phyloP scores from a whole-genome alignment of 1,284 basidiomycete genomes.

The Ganoderma meredithae region DNA sequence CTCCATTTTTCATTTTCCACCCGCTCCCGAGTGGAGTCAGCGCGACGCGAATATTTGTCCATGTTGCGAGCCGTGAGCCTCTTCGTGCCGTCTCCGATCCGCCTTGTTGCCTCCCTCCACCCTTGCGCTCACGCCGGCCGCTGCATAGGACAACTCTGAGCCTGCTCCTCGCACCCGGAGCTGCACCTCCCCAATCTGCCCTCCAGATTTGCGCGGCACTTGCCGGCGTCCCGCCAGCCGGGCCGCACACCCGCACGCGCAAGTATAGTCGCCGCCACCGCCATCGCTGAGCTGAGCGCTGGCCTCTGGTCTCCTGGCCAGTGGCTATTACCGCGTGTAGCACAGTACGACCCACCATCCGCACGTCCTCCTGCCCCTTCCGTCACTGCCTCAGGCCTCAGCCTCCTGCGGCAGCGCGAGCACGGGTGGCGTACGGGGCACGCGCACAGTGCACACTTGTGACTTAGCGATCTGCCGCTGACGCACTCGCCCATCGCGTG shows the following conservation, averaged over 20 bases:
- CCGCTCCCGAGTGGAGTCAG: too few relatives aligned
- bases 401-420: not conserved
- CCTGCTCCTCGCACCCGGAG: not conserved
- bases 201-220: not conserved
- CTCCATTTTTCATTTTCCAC: conserved; percentile 2
- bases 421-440: not conserved
- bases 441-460: too few relatives aligned
- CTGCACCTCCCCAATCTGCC: conserved; percentile 6
- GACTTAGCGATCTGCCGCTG: conserved; percentile 20
- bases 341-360: not conserved
- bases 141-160: not conserved
- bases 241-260: not conserved
- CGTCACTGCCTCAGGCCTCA: too few relatives aligned
- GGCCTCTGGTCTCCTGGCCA: too few relatives aligned
- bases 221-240: conserved; percentile 2
- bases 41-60: not conserved
- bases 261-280: conserved; percentile 27
- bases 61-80: not conserved
- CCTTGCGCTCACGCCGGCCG: too few relatives aligned
- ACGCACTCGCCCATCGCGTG: conserved; percentile 29
- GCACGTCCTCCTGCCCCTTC: not conserved
- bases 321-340: too few relatives aligned
- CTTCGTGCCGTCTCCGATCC: not conserved
- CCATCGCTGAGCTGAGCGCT: conserved; percentile 23
- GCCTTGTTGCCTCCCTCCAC: not conserved